These are phyloP conservation scores for Leucocoprinus birnbaumii DNA, from an alignment of 768 basidiomycete genomes.

Conservation along the genomic window DNA sequence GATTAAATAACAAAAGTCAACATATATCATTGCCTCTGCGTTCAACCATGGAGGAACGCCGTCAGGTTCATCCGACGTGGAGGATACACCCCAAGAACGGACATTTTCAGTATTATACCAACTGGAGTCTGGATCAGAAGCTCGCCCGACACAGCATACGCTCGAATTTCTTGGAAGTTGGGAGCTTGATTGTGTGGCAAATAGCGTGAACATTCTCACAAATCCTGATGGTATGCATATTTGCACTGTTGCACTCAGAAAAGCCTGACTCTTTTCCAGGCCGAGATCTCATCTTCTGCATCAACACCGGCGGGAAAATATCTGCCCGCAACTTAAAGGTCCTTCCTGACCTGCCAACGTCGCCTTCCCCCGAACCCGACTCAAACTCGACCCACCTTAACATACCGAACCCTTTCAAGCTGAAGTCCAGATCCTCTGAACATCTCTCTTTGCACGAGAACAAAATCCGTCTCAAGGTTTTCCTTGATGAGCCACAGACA, in stretches of 20 bases:
- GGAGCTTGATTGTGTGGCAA: slow-evolving; percentile 45
- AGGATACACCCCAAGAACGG: slow-evolving; percentile 9
- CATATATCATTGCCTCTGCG: slow-evolving; percentile 6
- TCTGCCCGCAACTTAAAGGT: slow-evolving; percentile 38
- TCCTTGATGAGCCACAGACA: slow-evolving; percentile 20
- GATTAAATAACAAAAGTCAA: background rate
- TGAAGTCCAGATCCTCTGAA: slow-evolving; percentile 49
- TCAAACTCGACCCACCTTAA: slow-evolving; percentile 32
- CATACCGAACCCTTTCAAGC: slow-evolving; percentile 66
- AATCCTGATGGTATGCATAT: slow-evolving; percentile 44
- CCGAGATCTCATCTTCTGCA: slow-evolving; percentile 39
- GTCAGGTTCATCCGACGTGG: slow-evolving; percentile 3
- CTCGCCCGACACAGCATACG: slow-evolving; percentile 5
- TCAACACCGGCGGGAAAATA: slow-evolving; percentile 43
- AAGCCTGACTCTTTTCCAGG: background rate
- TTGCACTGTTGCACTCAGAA: background rate
- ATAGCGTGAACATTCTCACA: slow-evolving; percentile 41
- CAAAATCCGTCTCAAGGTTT: slow-evolving; percentile 13
- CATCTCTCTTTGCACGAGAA: slow-evolving; percentile 25
- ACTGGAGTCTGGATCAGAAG: slow-evolving; percentile 2
- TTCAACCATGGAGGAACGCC: slow-evolving; percentile 3
- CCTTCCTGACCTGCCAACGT: slow-evolving; percentile 8
- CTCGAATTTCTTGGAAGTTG: slow-evolving; percentile 44
- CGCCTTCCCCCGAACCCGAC: slow-evolving; percentile 21
- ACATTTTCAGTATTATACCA: slow-evolving; percentile 8